Evolutionary conservation across 495 filamentous ascomycete genomes (phyloP), one percentile per base, ranked within the genome.

Genomic region (Lophium mytilinum): DNA sequence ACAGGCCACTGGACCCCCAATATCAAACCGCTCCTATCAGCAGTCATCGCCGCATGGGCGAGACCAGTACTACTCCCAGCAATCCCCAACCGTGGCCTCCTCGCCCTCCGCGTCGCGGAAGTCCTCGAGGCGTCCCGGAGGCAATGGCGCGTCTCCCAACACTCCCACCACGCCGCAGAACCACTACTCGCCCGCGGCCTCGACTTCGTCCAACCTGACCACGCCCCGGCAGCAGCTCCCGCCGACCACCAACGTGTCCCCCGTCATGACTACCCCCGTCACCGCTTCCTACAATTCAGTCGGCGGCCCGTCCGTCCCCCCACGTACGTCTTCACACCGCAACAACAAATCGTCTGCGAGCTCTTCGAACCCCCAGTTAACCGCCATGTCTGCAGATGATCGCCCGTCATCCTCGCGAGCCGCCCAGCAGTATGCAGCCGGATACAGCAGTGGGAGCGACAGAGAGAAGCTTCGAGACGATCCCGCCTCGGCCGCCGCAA

Each of bases 301-400:
- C 40, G 57, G 68, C 56, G 58, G 70, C 66, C 46, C 73, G 62
- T 56, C 59, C 52, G 77, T 79, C 56, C 81, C 78, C 53, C 83
- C 82, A 40, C 80, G 85, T 53, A 84, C 83, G 1, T 85, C 83
- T 10, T 84, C 82, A 24, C 80, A 80, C 53, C 69, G 48, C 50
- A 61, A 21, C 42, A 55, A 63, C 37, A 21, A 47, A 24, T 62
- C 48, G 8, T 51, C 41, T 40, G 40, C 53, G 12, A 49, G 51
- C 21, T 35, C 51, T 37, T 37, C 50, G 10, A 34, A 34, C 14
- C 11, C 19, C 14, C 45, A 48, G 45, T 48, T 48, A 24, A 24
- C 45, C 19, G 33, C 45, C 14, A 48, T 18, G 33, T 14, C 45
- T 33, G 18, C 21, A 30, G 45, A 48, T 24, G 45, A 48, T 48